Conservation (phyloP, 768 basidiomycete genomes). For the Kondoa malvinella region DNA sequence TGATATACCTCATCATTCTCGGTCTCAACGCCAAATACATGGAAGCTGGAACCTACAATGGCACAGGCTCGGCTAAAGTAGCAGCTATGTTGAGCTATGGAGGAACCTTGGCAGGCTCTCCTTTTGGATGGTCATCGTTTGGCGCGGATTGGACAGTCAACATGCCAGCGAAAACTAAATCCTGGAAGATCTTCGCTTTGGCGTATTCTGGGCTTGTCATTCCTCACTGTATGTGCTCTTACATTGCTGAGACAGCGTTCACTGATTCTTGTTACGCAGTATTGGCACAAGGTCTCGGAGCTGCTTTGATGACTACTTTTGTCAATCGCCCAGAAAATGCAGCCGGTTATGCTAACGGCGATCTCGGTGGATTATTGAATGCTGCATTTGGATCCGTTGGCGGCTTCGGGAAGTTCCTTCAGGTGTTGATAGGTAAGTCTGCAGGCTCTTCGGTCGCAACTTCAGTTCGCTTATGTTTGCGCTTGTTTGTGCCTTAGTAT, state of each 20-base stretch:
- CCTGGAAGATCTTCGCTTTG: not conserved
- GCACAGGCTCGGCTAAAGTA: not conserved
- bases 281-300: conserved; percentile 39
- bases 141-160: conserved; percentile 24
- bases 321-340: conserved; percentile 31
- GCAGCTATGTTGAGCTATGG: conserved; percentile 13
- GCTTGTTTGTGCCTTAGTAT: no score
- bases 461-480: no score
- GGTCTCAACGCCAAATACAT: not conserved
- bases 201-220: not conserved
- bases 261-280: conserved; percentile 23
- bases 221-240: not conserved
- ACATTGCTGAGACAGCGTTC: no score
- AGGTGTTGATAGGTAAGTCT: conserved; percentile 16
- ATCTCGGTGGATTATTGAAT: conserved; percentile 38
- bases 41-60: conserved; percentile 1
- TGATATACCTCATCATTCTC: not conserved
- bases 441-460: no score
- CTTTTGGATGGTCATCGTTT: conserved; percentile 36
- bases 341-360: conserved; percentile 31
- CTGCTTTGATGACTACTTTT: conserved; percentile 35
- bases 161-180: not conserved
- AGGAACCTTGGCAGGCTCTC: conserved; percentile 32
- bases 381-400: conserved; percentile 32
- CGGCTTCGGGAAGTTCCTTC: conserved; percentile 38